phyloP scores from a whole-genome alignment of 108 stramenopile genomes.

The Cyclotella baltica region DNA sequence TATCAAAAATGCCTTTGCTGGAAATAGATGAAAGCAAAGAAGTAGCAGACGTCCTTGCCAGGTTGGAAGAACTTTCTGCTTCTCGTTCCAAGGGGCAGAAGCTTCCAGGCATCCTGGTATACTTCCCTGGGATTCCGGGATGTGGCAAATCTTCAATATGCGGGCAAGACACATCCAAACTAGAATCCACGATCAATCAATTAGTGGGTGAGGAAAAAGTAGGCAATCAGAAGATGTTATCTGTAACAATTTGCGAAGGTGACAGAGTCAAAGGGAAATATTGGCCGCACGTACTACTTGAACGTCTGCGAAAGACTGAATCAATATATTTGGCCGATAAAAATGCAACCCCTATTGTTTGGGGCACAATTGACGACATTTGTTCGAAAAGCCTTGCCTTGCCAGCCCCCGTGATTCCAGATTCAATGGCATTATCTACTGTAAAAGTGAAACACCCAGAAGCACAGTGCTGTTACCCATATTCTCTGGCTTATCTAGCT shows the following conservation, averaged over 20 bases:
- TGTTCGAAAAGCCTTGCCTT: conserved; percentile 54
- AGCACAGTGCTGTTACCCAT: conserved; percentile 69
- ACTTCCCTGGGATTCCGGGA: conserved; percentile 85
- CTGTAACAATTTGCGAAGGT: conserved; percentile 44
- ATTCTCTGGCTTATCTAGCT: conserved; percentile 76
- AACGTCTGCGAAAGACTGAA: conserved; percentile 31
- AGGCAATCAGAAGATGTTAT: not conserved
- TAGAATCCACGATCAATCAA: conserved; percentile 26
- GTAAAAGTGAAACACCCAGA: conserved; percentile 42
- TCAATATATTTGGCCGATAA: conserved; percentile 74
- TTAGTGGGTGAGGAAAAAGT: conserved; percentile 9
- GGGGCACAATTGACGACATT: conserved; percentile 48
- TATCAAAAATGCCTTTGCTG: conserved; percentile 15
- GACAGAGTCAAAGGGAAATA: conserved; percentile 60
- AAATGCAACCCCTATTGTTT: conserved; percentile 74
- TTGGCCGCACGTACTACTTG: conserved; percentile 48
- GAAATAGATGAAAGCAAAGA: conserved; percentile 12
- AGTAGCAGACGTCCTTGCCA: conserved; percentile 10
- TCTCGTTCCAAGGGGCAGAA: not conserved
- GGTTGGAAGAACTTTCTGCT: conserved; percentile 12
- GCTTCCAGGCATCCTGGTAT: conserved; percentile 70
- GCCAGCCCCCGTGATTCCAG: conserved; percentile 74
- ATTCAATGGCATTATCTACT: conserved; percentile 54
- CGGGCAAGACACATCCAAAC: conserved; percentile 14
- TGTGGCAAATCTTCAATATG: conserved; percentile 83